phyloP scores from a whole-genome alignment of 441 rosid species.

The Aleurites moluccanus region DNA sequence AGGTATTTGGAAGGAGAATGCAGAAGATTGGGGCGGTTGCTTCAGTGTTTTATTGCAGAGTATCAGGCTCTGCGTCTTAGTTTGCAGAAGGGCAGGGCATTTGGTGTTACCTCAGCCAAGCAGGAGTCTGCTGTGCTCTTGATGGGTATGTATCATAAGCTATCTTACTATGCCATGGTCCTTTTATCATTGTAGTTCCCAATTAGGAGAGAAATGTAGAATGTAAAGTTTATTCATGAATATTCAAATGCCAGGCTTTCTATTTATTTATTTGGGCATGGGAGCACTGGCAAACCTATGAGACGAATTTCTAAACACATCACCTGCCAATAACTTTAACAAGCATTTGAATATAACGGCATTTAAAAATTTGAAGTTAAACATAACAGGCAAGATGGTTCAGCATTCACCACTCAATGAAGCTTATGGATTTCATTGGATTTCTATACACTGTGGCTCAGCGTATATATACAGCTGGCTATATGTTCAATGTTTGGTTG shows the following conservation, averaged over 20 bases:
- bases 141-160: conserved; percentile 55
- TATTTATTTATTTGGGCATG: too few relatives aligned
- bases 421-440: neutral
- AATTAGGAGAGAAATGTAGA: neutral
- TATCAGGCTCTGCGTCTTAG: conserved; percentile 69
- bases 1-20: conserved; percentile 82
- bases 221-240: neutral
- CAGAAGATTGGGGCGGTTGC: conserved; percentile 71
- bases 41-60: conserved; percentile 69
- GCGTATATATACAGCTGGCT: neutral
- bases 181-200: neutral
- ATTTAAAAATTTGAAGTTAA: too few relatives aligned
- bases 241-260: neutral
- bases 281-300: neutral
- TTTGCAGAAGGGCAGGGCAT: conserved; percentile 55
- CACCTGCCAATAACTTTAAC: neutral
- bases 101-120: conserved; percentile 66
- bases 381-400: neutral
- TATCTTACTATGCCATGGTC: neutral
- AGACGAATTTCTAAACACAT: neutral
- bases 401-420: neutral
- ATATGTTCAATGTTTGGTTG: neutral
- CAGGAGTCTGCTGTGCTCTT: conserved; percentile 99
- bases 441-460: neutral
- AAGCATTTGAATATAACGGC: neutral